Percentiles rank a stretch among this genome's conserved stretches.
These are phyloP conservation scores for Staphylotrichum tortipilum DNA, from an alignment of 495 filamentous ascomycete species.

Conservation along the genomic window DNA sequence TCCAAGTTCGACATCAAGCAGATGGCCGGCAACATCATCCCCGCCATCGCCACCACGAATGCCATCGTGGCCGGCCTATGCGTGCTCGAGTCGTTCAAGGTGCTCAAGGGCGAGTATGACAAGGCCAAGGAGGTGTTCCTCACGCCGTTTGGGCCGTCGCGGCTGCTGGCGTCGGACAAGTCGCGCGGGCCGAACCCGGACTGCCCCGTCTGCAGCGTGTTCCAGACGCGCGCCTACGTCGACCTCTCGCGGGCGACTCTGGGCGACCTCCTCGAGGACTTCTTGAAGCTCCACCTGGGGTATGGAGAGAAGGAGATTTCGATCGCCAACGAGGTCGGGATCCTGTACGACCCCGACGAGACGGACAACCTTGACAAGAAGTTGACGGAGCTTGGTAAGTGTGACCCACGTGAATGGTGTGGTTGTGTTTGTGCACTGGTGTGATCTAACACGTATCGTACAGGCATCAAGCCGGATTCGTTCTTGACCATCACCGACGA, in stretches of 20 bases:
- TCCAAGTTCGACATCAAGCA: slow-evolving; percentile 97
- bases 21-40: slow-evolving; percentile 99
- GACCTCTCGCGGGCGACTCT: slow-evolving; percentile 71
- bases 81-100: slow-evolving; percentile 88
- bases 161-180: slow-evolving; percentile 62
- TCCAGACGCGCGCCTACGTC: slow-evolving; percentile 54
- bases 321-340: slow-evolving; percentile 59
- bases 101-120: slow-evolving; percentile 63
- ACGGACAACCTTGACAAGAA: slow-evolving; percentile 78
- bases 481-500: slow-evolving; percentile 85
- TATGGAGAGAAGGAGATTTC: slow-evolving; percentile 75
- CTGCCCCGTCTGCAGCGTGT: slow-evolving; percentile 75
- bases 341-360: slow-evolving; percentile 80
- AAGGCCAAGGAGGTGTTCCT: slow-evolving; percentile 68
- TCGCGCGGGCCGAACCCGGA: slow-evolving; percentile 65
- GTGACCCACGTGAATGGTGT: too few relatives aligned
- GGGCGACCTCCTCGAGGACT: slow-evolving; percentile 66
- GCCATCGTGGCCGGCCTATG: slow-evolving; percentile 91
- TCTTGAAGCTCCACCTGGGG: slow-evolving; percentile 60
- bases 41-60: slow-evolving; percentile 96
- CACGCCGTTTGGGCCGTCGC: slow-evolving; percentile 68
- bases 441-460: slow-evolving; percentile 19
- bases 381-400: slow-evolving; percentile 61
- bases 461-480: slow-evolving; percentile 53
- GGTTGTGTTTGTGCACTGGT: not conserved